Percentiles rank a stretch among this genome's conserved stretches.
These are phyloP conservation scores for Radiomyces spectabilis DNA, from an alignment of 192 early-diverging fungal genomes.

Conservation along the genomic window DNA sequence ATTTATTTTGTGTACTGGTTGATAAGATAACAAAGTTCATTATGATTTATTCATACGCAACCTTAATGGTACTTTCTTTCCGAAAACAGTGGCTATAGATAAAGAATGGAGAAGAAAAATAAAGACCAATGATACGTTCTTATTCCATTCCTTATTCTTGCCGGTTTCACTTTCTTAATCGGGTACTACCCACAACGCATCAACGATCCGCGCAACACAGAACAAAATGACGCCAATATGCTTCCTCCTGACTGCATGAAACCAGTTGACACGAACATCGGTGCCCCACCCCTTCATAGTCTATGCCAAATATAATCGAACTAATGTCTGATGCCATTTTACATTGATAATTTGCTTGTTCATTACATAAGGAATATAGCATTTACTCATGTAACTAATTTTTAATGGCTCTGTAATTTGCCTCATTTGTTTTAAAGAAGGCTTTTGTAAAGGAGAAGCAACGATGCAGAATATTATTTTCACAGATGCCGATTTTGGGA, in stretches of 20 bases:
- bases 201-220: too few relatives aligned
- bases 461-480: too few relatives aligned
- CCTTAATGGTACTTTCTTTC: not conserved
- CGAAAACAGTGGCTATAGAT: not conserved
- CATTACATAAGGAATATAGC: too few relatives aligned
- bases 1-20: not conserved
- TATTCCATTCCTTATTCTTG: conserved; percentile 5
- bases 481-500: too few relatives aligned
- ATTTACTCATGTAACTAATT: too few relatives aligned
- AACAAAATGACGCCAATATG: not conserved
- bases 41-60: not conserved
- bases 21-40: not conserved
- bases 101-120: not conserved
- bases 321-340: too few relatives aligned
- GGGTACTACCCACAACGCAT: too few relatives aligned
- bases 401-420: too few relatives aligned
- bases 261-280: not conserved
- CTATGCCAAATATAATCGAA: not conserved
- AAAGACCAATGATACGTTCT: not conserved
- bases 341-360: too few relatives aligned
- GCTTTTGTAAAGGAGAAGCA: too few relatives aligned
- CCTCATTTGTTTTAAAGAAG: too few relatives aligned
- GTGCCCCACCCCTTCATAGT: not conserved
- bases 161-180: conserved; percentile 1
- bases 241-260: not conserved